These are phyloP conservation scores for Aspergillus sparsus DNA, from an alignment of 495 filamentous ascomycete species.

Conservation along the genomic window DNA sequence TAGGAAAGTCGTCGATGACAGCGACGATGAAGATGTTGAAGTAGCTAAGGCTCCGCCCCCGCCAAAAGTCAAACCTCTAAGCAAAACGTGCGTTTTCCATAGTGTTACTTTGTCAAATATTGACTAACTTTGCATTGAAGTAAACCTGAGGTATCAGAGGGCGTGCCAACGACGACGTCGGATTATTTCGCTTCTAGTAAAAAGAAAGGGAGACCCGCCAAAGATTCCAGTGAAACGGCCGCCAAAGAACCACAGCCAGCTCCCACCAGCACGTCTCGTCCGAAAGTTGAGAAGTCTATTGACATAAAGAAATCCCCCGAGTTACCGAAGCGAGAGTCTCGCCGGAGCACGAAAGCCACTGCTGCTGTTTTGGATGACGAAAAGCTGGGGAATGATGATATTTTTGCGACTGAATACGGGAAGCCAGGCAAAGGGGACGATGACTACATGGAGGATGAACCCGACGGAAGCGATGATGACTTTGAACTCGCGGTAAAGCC, in stretches of 20 bases:
- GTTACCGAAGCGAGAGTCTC: constrained; percentile 32
- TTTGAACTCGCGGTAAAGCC: constrained; percentile 43
- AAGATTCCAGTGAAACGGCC: constrained; percentile 26
- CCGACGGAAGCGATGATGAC: constrained; percentile 54
- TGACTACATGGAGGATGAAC: constrained; percentile 65
- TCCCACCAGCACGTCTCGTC: constrained; percentile 22
- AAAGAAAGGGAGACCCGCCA: constrained; percentile 45
- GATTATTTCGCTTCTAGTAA: constrained; percentile 64
- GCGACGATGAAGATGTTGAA: constrained; percentile 61
- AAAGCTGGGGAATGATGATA: constrained; percentile 71
- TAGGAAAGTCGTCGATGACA: constrained; percentile 74
- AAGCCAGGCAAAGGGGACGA: constrained; percentile 65
- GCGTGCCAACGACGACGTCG: constrained; percentile 56
- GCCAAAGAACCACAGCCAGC: constrained; percentile 17
- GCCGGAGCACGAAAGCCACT: constrained; percentile 35
- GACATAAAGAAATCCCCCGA: constrained; percentile 10
- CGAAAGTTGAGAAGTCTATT: constrained; percentile 31
- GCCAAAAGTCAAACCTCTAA: constrained; percentile 47
- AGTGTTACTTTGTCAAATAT: not conserved
- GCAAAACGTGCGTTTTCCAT: constrained; percentile 38
- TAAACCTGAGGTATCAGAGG: constrained; percentile 48
- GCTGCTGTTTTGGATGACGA: constrained; percentile 55
- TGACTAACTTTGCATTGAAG: constrained; percentile 29
- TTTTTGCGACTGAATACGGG: constrained; percentile 64
- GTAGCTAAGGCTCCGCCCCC: constrained; percentile 37